Conservation (phyloP, 2,329 filamentous ascomycete genomes). For the Trichoderma hamatum region DNA sequence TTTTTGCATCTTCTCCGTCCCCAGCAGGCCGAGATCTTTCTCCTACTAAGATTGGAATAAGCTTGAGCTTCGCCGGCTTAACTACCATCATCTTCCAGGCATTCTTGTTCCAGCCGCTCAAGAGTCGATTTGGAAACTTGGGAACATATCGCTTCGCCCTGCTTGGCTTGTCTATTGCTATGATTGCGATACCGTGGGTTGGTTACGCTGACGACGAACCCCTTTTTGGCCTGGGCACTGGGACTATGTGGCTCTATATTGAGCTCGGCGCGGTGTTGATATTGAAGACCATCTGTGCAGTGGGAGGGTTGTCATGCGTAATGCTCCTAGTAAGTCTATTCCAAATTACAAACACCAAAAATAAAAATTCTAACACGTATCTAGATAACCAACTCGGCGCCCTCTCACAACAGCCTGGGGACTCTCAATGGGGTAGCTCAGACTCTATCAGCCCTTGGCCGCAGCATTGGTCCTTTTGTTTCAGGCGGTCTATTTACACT, state of each 20-base stretch:
- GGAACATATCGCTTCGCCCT: slow-evolving; percentile 80
- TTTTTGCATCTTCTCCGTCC: slow-evolving; percentile 76
- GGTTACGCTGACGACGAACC: slow-evolving; percentile 69
- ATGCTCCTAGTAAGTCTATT: slow-evolving; percentile 71
- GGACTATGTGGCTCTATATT: slow-evolving; percentile 72
- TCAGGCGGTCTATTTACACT: slow-evolving; percentile 86
- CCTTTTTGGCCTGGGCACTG: slow-evolving; percentile 60
- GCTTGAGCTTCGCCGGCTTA: slow-evolving; percentile 79
- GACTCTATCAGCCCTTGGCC: slow-evolving; percentile 86
- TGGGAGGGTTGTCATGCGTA: slow-evolving; percentile 87
- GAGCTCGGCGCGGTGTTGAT: slow-evolving; percentile 82
- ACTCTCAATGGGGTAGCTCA: slow-evolving; percentile 93
- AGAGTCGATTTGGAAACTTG: slow-evolving; percentile 80
- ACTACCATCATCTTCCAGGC: slow-evolving; percentile 91
- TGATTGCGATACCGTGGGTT: slow-evolving; percentile 87
- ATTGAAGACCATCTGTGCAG: slow-evolving; percentile 86
- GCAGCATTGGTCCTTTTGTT: slow-evolving; percentile 84
- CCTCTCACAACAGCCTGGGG: slow-evolving; percentile 81
- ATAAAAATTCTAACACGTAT: background rate
- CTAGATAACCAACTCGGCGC: slow-evolving; percentile 90
- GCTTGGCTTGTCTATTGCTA: slow-evolving; percentile 78
- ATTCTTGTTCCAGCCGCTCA: slow-evolving; percentile 77
- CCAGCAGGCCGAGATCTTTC: slow-evolving; percentile 77
- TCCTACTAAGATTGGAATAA: slow-evolving; percentile 81
- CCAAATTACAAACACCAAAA: background rate